phyloP scores from a whole-genome alignment of 352 stramenopile species.

The Pythium rishiriense region DNA sequence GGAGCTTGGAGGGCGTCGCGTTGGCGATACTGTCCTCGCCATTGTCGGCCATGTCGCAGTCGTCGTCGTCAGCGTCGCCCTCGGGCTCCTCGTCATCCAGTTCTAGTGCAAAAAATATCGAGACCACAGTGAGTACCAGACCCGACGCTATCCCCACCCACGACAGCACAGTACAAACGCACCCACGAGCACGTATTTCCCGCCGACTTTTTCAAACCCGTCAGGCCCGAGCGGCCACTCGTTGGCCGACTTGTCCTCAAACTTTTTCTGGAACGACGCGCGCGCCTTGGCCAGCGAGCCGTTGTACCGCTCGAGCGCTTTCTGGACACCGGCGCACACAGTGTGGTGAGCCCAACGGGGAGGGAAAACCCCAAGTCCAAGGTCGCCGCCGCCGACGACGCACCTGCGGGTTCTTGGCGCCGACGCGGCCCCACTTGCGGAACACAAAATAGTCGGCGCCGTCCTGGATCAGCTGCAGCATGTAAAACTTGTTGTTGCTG shows the following conservation, averaged over 20 bases:
- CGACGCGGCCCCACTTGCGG: slow-evolving; percentile 71
- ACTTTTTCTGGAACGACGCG: slow-evolving; percentile 60
- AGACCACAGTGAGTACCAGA: not conserved
- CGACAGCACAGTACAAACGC: not conserved
- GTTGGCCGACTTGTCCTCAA: slow-evolving; percentile 64
- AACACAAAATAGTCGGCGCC: slow-evolving; percentile 47
- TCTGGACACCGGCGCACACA: no score
- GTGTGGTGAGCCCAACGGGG: no score
- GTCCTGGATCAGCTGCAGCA: slow-evolving; percentile 65
- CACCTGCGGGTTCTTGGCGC: slow-evolving; percentile 64
- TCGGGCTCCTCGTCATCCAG: slow-evolving; percentile 26
- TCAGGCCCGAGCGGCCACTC: slow-evolving; percentile 47
- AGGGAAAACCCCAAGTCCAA: no score
- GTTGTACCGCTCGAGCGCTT: slow-evolving; percentile 26
- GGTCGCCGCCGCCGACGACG: no score
- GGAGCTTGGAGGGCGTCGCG: slow-evolving; percentile 16
- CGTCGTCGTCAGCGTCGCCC: slow-evolving; percentile 2
- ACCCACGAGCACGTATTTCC: slow-evolving; percentile 76
- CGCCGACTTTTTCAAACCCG: slow-evolving; percentile 44
- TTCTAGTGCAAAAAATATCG: slow-evolving; percentile 6
- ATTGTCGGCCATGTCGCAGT: slow-evolving; percentile 11
- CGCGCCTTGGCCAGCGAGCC: slow-evolving; percentile 53
- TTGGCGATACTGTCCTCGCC: not conserved
- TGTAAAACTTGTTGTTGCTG: slow-evolving; percentile 84
- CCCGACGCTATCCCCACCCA: not conserved